phyloP scores from a whole-genome alignment of 2,329 filamentous ascomycete genomes.

The Dryadomyces quercivorus region DNA sequence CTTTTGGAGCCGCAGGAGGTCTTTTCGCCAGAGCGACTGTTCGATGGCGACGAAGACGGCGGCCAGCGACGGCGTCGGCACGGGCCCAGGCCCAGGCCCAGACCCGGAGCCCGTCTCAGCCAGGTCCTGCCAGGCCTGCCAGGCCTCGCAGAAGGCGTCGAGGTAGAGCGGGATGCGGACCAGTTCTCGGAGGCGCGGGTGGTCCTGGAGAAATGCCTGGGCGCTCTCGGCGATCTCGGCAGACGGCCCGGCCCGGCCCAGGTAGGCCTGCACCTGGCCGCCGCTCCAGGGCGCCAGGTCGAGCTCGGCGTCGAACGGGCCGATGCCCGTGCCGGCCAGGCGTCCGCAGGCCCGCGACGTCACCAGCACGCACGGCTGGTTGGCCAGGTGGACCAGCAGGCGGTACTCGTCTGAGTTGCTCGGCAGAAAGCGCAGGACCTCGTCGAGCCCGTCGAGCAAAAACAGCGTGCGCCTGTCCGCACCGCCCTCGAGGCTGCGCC shows the following conservation, averaged over 20 bases:
- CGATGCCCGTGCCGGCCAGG: conserved; percentile 7
- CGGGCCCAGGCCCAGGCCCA: too few species aligned
- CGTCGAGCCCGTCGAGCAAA: conserved; percentile 30
- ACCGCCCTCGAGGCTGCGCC: background rate
- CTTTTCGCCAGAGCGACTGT: background rate
- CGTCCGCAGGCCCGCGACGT: conserved; percentile 24
- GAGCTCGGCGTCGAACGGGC: conserved; percentile 20
- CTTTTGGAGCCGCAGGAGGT: background rate
- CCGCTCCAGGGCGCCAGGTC: conserved; percentile 27
- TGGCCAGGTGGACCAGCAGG: conserved; percentile 19
- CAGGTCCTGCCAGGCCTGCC: conserved; percentile 10
- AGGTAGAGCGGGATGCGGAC: conserved; percentile 31
- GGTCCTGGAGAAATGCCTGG: conserved; percentile 19
- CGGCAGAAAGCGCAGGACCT: conserved; percentile 18
- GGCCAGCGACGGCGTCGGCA: background rate
- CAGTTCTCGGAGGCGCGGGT: conserved; percentile 21
- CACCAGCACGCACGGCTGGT: conserved; percentile 24
- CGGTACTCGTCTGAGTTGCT: conserved; percentile 6
- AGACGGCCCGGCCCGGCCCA: conserved; percentile 8
- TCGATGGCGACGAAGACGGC: background rate
- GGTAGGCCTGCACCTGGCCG: conserved; percentile 22
- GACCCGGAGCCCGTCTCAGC: too few species aligned
- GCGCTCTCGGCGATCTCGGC: conserved; percentile 18
- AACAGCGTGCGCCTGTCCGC: conserved; percentile 19
- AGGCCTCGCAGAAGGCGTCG: conserved; percentile 29